A percentile compares a stretch with the other conserved stretches of the same genome.
Evolutionary conservation across 768 basidiomycete species (phyloP).

Genomic region (Nidularia pulvinata): DNA sequence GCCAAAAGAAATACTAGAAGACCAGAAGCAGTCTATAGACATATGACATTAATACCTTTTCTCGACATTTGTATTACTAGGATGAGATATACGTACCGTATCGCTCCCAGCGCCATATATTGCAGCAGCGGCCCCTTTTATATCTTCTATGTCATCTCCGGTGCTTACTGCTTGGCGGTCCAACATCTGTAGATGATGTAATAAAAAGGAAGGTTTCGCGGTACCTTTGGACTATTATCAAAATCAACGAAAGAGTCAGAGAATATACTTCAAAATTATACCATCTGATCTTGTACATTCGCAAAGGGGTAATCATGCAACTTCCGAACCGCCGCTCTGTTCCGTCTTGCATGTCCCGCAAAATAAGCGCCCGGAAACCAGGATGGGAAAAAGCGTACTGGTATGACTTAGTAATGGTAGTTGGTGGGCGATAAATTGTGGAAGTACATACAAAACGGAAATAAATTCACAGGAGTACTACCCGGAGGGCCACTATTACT

Average conservation of each 20-base stretch:
- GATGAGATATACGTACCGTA: conserved; percentile 3
- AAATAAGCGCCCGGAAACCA: conserved; percentile 19
- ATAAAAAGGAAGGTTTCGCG: conserved; percentile 10
- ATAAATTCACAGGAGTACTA: not conserved
- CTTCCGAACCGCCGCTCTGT: not conserved
- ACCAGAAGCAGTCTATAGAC: conserved; percentile 16
- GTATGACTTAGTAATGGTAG: not conserved
- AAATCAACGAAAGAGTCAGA: not conserved
- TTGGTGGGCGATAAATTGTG: not conserved
- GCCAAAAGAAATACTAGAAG: conserved; percentile 20
- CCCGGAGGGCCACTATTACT: not conserved
- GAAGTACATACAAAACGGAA: not conserved
- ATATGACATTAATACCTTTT: not conserved
- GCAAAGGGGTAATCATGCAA: conserved; percentile 13
- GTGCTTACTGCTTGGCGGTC: not conserved
- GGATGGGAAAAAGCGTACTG: conserved; percentile 17
- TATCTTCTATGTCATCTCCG: conserved; percentile 1
- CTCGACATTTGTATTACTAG: not conserved
- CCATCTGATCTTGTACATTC: conserved; percentile 11
- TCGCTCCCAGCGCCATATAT: conserved; percentile 10
- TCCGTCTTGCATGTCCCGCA: conserved; percentile 9
- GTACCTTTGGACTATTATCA: conserved; percentile 3
- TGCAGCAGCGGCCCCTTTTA: conserved; percentile 6
- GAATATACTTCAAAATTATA: not conserved
- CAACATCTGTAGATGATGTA: conserved; percentile 7